phyloP scores from a whole-genome alignment of 495 filamentous ascomycete genomes.

The Penicillium crystallinum region DNA sequence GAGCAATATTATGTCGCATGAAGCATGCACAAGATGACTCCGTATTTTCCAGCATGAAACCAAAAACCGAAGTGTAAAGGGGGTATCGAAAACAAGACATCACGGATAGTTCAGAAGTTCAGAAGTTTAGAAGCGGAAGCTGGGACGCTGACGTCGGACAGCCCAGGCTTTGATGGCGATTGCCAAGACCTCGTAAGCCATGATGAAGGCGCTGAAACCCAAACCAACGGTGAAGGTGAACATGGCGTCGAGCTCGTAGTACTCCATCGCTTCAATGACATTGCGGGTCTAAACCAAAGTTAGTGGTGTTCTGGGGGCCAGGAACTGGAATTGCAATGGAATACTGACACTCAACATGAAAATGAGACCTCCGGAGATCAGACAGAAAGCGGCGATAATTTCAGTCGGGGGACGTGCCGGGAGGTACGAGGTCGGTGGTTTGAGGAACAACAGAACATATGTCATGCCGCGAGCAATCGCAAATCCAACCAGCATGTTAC shows the following conservation, averaged over 20 bases:
- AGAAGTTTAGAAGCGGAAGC: constrained; percentile 19
- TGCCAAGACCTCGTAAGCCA: constrained; percentile 75
- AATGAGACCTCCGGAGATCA: constrained; percentile 80
- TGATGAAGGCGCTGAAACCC: constrained; percentile 75
- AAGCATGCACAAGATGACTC: not conserved
- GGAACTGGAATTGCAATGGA: not conserved
- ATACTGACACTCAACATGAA: constrained; percentile 86
- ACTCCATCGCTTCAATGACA: constrained; percentile 71
- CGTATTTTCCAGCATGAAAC: not conserved
- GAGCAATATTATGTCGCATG: not conserved
- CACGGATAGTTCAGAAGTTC: constrained; percentile 10
- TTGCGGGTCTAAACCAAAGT: constrained; percentile 52
- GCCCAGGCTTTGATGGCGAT: constrained; percentile 93
- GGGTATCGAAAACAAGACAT: constrained; percentile 21
- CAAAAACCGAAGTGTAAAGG: constrained; percentile 13
- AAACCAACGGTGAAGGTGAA: constrained; percentile 88
- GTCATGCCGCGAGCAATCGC: constrained; percentile 72
- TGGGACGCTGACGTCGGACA: constrained; percentile 44
- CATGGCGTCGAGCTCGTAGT: constrained; percentile 71
- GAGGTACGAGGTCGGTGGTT: constrained; percentile 77
- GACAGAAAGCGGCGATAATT: constrained; percentile 76
- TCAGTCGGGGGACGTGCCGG: constrained; percentile 90
- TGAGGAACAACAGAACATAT: constrained; percentile 73
- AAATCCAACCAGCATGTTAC: constrained; percentile 75
- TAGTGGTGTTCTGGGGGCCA: not conserved